Conservation (phyloP, 495 filamentous ascomycete genomes). For the Trichocladium uniseriatum region DNA sequence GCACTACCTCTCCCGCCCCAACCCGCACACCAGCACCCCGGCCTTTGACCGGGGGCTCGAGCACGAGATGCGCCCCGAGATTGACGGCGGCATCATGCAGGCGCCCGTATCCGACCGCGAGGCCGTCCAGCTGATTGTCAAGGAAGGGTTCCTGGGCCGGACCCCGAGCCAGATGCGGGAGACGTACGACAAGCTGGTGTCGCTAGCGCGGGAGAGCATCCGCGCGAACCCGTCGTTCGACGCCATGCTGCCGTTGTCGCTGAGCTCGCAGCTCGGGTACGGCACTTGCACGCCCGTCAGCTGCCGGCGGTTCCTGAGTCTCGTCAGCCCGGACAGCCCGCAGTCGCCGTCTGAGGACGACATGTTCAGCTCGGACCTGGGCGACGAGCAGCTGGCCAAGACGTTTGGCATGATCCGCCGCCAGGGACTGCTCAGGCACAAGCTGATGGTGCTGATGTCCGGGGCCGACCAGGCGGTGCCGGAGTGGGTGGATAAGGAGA, state of each 20-base stretch:
- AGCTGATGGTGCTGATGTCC: conserved; percentile 43
- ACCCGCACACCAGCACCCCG: conserved; percentile 12
- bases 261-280: conserved; percentile 38
- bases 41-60: conserved; percentile 13
- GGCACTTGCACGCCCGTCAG: conserved; percentile 39
- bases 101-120: conserved; percentile 65
- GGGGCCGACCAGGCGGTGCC: conserved; percentile 58
- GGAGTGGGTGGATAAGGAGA: conserved; percentile 50
- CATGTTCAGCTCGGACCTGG: conserved; percentile 64
- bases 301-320: conserved; percentile 51
- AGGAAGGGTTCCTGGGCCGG: conserved; percentile 15
- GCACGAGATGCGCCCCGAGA: conserved; percentile 26
- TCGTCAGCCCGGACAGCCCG: conserved; percentile 48
- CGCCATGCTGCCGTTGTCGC: conserved; percentile 46
- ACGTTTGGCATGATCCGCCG: conserved; percentile 55
- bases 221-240: too few relatives aligned
- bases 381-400: conserved; percentile 42
- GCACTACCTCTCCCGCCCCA: conserved; percentile 47
- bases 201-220: conserved; percentile 43
- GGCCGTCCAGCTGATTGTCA: conserved; percentile 31
- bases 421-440: conserved; percentile 36
- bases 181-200: conserved; percentile 42
- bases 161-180: conserved; percentile 16
- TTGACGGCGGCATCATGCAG: conserved; percentile 68
- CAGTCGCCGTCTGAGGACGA: conserved; percentile 55